Percentiles rank a stretch among this genome's conserved stretches.
phyloP scores from a whole-genome alignment of 1,284 basidiomycete species.

The Boletus mariae region DNA sequence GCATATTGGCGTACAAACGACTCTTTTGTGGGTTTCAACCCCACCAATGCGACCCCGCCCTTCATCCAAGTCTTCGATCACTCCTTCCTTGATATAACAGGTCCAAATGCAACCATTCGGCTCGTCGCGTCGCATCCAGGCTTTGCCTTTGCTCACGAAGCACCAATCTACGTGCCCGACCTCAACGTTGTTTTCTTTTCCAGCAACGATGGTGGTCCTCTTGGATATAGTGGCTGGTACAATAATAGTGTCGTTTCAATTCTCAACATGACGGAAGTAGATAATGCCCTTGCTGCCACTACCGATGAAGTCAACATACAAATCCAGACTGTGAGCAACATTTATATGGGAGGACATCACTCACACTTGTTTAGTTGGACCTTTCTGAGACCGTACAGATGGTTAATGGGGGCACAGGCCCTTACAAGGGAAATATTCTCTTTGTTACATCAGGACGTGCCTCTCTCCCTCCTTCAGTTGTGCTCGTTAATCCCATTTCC shows the following conservation, averaged over 20 bases:
- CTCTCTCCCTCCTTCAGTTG: conserved; percentile 57
- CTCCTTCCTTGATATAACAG: conserved; percentile 58
- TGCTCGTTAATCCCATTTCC: conserved; percentile 57
- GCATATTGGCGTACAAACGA: conserved; percentile 33
- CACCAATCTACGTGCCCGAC: conserved; percentile 56
- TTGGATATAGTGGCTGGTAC: conserved; percentile 40
- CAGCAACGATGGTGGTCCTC: conserved; percentile 31
- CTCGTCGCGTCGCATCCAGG: conserved; percentile 54
- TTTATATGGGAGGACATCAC: conserved; percentile 1
- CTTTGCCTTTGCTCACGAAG: conserved; percentile 73
- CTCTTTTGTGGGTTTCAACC: conserved; percentile 43
- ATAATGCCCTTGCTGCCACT: conserved; percentile 36
- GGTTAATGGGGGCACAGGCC: conserved; percentile 75
- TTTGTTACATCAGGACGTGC: conserved; percentile 70
- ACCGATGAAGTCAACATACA: conserved; percentile 48
- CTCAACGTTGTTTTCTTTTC: conserved; percentile 59
- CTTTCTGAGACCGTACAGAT: conserved; percentile 54
- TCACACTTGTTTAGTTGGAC: conserved; percentile 37
- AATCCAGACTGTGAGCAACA: conserved; percentile 31
- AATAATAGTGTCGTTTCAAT: conserved; percentile 47
- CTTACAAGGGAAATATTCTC: conserved; percentile 58
- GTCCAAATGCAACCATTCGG: conserved; percentile 52
- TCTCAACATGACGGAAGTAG: conserved; percentile 44
- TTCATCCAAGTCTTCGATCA: conserved; percentile 70
- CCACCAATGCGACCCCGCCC: conserved; percentile 45